Base-by-base conservation (phyloP, 2,329 filamentous ascomycete genomes). In the Phyllosticta citriasiana region DNA sequence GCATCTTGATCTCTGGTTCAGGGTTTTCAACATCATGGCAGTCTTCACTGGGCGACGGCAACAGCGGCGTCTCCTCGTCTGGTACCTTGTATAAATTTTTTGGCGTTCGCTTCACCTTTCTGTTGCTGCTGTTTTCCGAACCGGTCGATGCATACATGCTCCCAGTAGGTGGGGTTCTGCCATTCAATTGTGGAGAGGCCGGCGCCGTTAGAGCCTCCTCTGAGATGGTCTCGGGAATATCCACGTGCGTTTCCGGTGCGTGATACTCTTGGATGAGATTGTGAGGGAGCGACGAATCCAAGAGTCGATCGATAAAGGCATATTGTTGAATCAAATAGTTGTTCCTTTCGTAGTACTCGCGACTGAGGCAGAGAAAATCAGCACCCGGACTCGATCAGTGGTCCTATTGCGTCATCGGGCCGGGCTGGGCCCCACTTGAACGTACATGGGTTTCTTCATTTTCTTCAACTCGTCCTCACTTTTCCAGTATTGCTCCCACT, bases 221-320 rank as follows among this genome's bases (percentile, higher is more conserved):
- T n/a, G 80, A 76, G 66, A 94, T 94, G 10, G 89, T 91, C 33
- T 83, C 79, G 1, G 90, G 88, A 6, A 91, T 82, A 66, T 85
- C 82, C 62, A 83, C 69, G 56, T 83, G 80, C 25, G 79, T 79
- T 50, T 79, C 81, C 65, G 87, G 79, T 65, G 86, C 86, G n/a
- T 47, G 40, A 73, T 96, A 97, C 74, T 97, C 92, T 70, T 95
- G 92, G 62, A 97, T 85, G 53, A 97, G 79, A 68, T 93, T 87
- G 70, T 96, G 92, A 1, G 92, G 92, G n/a, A 96, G 83, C 30
- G 90, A 92, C 8, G 91, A 96, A 75, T 96, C 91, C 64, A 97
- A 82, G 61, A 97, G 79, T 58, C 88, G 84, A 75, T 97, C 93
- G 67, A 97, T 96, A 72, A 95, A 97, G 65, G 95, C 80, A 72